phyloP scores from a whole-genome alignment of 345 rosid species.

The Mallotus nudiflorus region DNA sequence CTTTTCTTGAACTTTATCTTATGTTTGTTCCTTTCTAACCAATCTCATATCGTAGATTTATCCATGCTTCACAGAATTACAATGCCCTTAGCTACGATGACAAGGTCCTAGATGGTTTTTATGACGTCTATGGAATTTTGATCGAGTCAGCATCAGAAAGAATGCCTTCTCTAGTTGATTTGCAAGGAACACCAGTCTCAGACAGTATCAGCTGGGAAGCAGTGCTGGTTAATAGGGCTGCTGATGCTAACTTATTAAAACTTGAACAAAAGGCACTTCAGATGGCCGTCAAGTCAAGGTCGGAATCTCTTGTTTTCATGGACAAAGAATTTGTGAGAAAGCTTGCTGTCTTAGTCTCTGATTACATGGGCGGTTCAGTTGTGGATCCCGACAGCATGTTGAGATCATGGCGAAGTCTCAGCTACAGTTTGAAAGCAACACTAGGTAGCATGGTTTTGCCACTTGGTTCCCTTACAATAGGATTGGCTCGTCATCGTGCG shows the following conservation, averaged over 20 bases:
- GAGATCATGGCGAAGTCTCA: slow-evolving; percentile 75
- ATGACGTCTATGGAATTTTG: slow-evolving; percentile 73
- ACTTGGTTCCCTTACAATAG: slow-evolving; percentile 83
- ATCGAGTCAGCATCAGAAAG: slow-evolving; percentile 52
- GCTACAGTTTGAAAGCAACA: slow-evolving; percentile 70
- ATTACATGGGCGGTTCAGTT: slow-evolving; percentile 93
- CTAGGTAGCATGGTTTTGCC: slow-evolving; percentile 88
- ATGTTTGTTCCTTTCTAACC: slow-evolving; percentile 49
- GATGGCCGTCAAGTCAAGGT: slow-evolving; percentile 59
- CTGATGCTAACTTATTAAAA: slow-evolving; percentile 70
- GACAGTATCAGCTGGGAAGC: slow-evolving; percentile 77
- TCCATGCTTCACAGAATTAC: slow-evolving; percentile 77
- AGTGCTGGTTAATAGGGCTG: slow-evolving; percentile 75
- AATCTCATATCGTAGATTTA: slow-evolving; percentile 59
- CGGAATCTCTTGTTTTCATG: slow-evolving; percentile 43
- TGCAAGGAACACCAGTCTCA: slow-evolving; percentile 70
- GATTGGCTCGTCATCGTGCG: slow-evolving; percentile 97
- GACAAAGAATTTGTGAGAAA: slow-evolving; percentile 53
- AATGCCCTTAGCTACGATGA: slow-evolving; percentile 93
- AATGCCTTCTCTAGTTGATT: slow-evolving; percentile 87
- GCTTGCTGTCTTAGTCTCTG: slow-evolving; percentile 80
- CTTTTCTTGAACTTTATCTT: slow-evolving; percentile 24
- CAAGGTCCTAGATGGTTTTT: slow-evolving; percentile 95
- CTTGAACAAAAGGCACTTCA: slow-evolving; percentile 78
- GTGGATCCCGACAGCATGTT: slow-evolving; percentile 67